Conservation (phyloP, 495 filamentous ascomycete species). For the Daldinia decipiens region DNA sequence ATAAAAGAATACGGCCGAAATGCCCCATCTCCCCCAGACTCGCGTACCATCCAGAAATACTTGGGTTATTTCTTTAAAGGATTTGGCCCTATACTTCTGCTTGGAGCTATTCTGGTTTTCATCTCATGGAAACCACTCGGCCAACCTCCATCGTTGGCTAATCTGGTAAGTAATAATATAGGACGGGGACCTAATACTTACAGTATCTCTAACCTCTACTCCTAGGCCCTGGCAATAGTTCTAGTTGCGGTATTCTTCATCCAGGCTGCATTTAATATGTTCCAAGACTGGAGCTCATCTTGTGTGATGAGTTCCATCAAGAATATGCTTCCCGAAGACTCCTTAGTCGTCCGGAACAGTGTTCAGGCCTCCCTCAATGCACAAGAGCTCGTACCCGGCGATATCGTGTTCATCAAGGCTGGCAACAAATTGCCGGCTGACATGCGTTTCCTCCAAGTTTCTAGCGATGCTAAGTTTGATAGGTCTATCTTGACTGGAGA, state of each 20-base stretch:
- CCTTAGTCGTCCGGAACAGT: conserved; percentile 69
- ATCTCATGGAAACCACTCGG: conserved; percentile 76
- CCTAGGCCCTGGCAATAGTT: conserved; percentile 69
- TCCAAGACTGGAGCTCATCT: conserved; percentile 70
- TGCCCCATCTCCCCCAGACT: conserved; percentile 66
- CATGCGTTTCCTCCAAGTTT: conserved; percentile 70
- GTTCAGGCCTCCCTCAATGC: conserved; percentile 59
- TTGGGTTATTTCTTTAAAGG: conserved; percentile 77
- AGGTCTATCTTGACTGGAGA: conserved; percentile 74
- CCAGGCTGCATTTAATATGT: conserved; percentile 75
- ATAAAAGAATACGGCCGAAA: conserved; percentile 70
- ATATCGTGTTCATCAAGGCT: conserved; percentile 68
- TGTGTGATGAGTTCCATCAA: conserved; percentile 73
- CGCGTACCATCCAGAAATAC: conserved; percentile 64
- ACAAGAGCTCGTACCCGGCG: conserved; percentile 72
- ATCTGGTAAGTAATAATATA: conserved; percentile 54
- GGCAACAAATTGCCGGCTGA: conserved; percentile 78
- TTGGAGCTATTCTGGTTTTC: conserved; percentile 72
- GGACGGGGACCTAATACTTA: neutral
- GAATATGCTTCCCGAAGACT: conserved; percentile 74
- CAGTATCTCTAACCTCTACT: neutral
- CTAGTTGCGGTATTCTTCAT: conserved; percentile 71
- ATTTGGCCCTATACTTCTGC: conserved; percentile 71
- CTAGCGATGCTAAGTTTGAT: conserved; percentile 75
- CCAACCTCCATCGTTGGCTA: conserved; percentile 69